phyloP scores from a whole-genome alignment of 441 rosid genomes.

The Erodium chrysanthum region DNA sequence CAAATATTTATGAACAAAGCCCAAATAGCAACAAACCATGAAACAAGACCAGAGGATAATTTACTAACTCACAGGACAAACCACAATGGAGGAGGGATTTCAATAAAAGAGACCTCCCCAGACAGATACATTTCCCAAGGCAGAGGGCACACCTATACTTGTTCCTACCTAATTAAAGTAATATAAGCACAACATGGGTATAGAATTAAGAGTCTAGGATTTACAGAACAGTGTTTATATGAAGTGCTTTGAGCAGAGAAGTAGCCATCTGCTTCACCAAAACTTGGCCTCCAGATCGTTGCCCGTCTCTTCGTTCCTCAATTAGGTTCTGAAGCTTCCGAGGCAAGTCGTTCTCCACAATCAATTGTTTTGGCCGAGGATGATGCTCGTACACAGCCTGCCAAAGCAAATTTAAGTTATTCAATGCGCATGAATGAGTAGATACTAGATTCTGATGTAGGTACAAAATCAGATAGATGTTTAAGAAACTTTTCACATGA shows the following conservation, averaged over 20 bases:
- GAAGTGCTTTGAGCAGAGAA: slow-evolving; percentile 72
- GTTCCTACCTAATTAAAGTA: neutral
- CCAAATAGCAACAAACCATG: no score
- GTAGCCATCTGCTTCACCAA: slow-evolving; percentile 98
- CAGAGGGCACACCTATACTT: no score
- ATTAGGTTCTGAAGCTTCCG: slow-evolving; percentile 74
- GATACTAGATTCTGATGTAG: no score
- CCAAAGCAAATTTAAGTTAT: neutral
- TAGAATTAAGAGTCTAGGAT: neutral
- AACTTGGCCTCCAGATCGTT: slow-evolving; percentile 90
- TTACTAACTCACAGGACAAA: no score
- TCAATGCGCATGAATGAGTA: no score
- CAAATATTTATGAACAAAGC: no score
- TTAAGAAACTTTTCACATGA: no score
- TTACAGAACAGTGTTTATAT: slow-evolving; percentile 57
- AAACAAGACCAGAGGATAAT: no score
- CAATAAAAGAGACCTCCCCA: no score
- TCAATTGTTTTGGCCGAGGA: slow-evolving; percentile 91
- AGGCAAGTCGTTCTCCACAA: slow-evolving; percentile 89
- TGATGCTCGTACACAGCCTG: slow-evolving; percentile 98
- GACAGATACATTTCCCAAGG: no score
- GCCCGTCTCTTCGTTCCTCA: slow-evolving; percentile 92
- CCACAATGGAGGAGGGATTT: no score
- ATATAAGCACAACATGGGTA: neutral
- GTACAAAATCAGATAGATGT: no score